A percentile compares a stretch with the other conserved stretches of the same genome.
Evolutionary conservation across 192 early-diverging fungal species (phyloP).

Genomic region (Coemansia sp.): DNA sequence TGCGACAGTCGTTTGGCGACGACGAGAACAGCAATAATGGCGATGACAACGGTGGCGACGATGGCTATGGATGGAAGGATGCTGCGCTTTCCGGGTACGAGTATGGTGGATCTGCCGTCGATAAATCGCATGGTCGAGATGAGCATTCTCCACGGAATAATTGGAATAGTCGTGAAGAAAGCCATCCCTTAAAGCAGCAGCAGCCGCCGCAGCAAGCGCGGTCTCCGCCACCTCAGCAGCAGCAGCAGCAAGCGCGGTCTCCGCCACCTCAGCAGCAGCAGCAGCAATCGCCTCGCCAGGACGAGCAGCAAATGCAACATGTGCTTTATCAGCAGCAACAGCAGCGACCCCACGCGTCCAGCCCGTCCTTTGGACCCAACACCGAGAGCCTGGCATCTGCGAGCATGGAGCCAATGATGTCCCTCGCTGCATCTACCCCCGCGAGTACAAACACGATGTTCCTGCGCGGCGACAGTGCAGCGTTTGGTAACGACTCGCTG

Average conservation of each 20-base stretch:
- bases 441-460: constrained; percentile 1
- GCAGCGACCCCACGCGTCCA: not conserved
- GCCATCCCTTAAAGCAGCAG: constrained; percentile 8
- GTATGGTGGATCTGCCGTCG: constrained; percentile 16
- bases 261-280: constrained; percentile 17
- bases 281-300: not conserved
- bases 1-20: constrained; percentile 7
- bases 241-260: not conserved
- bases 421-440: not conserved
- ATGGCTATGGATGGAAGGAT: constrained; percentile 1
- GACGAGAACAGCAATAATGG: not conserved
- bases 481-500: not conserved
- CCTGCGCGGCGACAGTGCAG: not conserved
- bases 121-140: not conserved
- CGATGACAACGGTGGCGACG: not conserved
- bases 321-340: constrained; percentile 9
- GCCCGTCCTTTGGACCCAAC: constrained; percentile 17
- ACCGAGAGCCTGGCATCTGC: not conserved
- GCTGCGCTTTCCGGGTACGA: constrained; percentile 34
- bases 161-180: constrained; percentile 2
- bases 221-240: constrained; percentile 15
- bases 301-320: not conserved
- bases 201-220: not conserved
- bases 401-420: not conserved
- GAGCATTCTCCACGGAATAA: not conserved